phyloP scores from a whole-genome alignment of 2,329 filamentous ascomycete species.

The Colletotrichum costaricense region DNA sequence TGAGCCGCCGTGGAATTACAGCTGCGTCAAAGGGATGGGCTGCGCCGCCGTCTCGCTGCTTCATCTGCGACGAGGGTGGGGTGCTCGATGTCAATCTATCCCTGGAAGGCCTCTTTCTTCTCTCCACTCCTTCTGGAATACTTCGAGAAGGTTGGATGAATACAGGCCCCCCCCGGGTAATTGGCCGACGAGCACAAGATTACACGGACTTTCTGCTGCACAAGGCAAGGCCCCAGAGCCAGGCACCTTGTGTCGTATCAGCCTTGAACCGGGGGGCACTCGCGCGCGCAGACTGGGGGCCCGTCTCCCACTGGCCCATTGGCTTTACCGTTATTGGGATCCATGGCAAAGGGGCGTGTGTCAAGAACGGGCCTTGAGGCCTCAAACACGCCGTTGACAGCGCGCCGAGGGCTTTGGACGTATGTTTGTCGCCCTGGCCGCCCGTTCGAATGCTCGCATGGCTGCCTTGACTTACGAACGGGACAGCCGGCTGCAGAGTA shows the following conservation, averaged over 20 bases:
- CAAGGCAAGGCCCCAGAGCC: slow-evolving; percentile 17
- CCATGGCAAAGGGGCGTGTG: neutral
- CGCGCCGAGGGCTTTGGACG: neutral
- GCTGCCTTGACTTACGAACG: slow-evolving; percentile 19
- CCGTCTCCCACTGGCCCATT: neutral
- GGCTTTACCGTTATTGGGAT: neutral
- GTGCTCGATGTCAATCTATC: slow-evolving; percentile 18
- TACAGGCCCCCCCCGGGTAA: slow-evolving; percentile 23
- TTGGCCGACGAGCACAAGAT: slow-evolving; percentile 25
- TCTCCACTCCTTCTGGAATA: slow-evolving; percentile 25
- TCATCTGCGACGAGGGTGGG: slow-evolving; percentile 34
- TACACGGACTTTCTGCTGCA: slow-evolving; percentile 32
- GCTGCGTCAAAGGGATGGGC: slow-evolving; percentile 26
- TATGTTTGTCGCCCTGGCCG: slow-evolving; percentile 29
- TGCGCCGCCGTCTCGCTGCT: slow-evolving; percentile 32
- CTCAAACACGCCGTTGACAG: neutral
- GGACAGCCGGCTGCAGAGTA: neutral
- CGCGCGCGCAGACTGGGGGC: slow-evolving; percentile 6
- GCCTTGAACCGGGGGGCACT: slow-evolving; percentile 25
- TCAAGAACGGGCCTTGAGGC: neutral
- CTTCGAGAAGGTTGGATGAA: slow-evolving; percentile 34
- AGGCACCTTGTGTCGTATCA: slow-evolving; percentile 32
- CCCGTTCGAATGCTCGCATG: slow-evolving; percentile 24
- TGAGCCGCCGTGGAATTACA: slow-evolving; percentile 25
- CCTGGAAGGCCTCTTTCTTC: slow-evolving; percentile 13